Base-by-base conservation (phyloP, 495 filamentous ascomycete species). In the Hyaloscypha hepaticicola region DNA sequence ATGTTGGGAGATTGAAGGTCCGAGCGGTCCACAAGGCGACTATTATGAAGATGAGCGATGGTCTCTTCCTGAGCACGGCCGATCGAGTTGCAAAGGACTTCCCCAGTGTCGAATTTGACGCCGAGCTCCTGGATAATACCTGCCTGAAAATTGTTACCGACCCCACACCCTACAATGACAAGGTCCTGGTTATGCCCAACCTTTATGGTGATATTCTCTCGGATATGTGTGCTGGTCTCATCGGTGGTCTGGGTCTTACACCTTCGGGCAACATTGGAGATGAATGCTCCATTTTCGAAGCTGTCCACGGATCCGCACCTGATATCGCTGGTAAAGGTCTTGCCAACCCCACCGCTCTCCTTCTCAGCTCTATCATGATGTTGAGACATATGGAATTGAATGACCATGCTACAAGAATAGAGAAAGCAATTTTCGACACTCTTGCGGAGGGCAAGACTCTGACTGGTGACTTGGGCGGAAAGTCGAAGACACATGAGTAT, bases 41-140 rank as follows among this genome's bases (percentile, higher is more conserved):
- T 72, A 99, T 98, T 83, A 98, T 98, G 95, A 99, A 99, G 88
- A 98, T 98, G 96, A 89, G 85, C 78, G 95, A 99, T 78, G 95
- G 95, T 79, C 90, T 99, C 56, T 99, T 99, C 88, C 83, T 98
- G 64, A 89, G 84, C 77, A 89, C 86, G 59, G 96, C 92, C 70
- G 80, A 87, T 33, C 83, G 92, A 27, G 82, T 99, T 73, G 80
- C 90, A 76, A 93, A 97, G 87, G 92, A 97, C 69, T 98, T 90
- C 86, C 93, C 96, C 65, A 82, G 89, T 58, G 86, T 98, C 71
- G 88, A 96, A 76, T 98, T 98, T 78, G 93, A 98, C 72, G 90
- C 90, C 69, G 96, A 98, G 82, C 83, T 99, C 66, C 87, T 99
- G 68, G 95, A 99, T 85, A 99, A 99, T 83, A 92, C 94, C 65